These are phyloP conservation scores for Trifolium fragiferum DNA, from an alignment of 306 rosid genomes.

Conservation along the genomic window DNA sequence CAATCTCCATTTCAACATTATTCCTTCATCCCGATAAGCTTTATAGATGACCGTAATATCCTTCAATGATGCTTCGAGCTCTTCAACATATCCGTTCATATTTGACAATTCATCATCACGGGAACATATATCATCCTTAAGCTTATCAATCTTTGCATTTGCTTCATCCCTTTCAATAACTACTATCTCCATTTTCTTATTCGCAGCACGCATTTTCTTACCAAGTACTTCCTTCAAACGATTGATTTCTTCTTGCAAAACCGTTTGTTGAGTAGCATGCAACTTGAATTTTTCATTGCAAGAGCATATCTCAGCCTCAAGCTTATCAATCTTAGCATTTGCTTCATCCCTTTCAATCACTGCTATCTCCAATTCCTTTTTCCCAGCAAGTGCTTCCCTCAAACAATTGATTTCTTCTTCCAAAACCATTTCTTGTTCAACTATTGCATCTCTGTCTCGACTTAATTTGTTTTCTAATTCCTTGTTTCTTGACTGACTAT, in stretches of 20 bases:
- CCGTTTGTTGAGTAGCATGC: conserved; percentile 45
- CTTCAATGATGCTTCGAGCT: conserved; percentile 45
- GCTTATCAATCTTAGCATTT: conserved; percentile 47
- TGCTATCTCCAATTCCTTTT: conserved; percentile 58
- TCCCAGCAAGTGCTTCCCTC: conserved; percentile 62
- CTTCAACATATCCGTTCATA: conserved; percentile 39
- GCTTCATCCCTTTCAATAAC: conserved; percentile 63
- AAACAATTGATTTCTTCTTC: conserved; percentile 56
- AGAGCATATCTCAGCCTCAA: conserved; percentile 54
- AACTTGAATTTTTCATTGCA: conserved; percentile 43
- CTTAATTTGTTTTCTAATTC: conserved; percentile 42
- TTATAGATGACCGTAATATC: too few relatives aligned
- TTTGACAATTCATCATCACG: conserved; percentile 52
- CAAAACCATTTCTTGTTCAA: conserved; percentile 51
- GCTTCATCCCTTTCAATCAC: conserved; percentile 62
- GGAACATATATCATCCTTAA: conserved; percentile 54
- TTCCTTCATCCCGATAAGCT: too few relatives aligned
- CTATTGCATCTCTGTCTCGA: conserved; percentile 54
- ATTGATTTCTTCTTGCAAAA: conserved; percentile 56
- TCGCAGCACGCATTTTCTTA: conserved; percentile 52
- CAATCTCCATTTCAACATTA: too few relatives aligned
- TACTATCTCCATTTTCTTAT: conserved; percentile 59
- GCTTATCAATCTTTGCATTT: conserved; percentile 50
- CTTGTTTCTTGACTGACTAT: conserved; percentile 45
- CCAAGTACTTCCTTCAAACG: conserved; percentile 62